Evolutionary conservation across 768 basidiomycete species (phyloP), one percentile per base, ranked within the genome.

Genomic region (Cystofilobasidium bisporidii): DNA sequence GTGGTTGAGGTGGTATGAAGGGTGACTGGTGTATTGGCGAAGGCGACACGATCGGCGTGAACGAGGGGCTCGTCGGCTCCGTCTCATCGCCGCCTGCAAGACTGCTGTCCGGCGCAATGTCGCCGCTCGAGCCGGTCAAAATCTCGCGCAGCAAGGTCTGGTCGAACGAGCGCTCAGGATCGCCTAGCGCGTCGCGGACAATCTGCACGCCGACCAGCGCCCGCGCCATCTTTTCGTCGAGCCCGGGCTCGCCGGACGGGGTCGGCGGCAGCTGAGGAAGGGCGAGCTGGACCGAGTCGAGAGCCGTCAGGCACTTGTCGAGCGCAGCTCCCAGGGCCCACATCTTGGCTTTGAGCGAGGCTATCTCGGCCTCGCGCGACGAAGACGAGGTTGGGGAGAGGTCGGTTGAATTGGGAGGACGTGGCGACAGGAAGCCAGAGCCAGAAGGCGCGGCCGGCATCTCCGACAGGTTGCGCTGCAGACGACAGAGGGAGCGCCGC

Each of bases 401-500:
- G 11, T 41, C 33, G 17, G 30, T 33, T 14, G 41, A 36, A 6
- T 30, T 17, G 0, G 60, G 26, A 18, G 28, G 26, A 6, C 48
- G 33, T 15, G 26, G 55, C 18, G 62, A 57, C n/a, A 30, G 41
- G 30, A 56, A 20, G 48, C 55, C 24, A 17, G n/a, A 24, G 9
- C 22, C 33, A 12, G 32, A 22, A 0, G 66, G 66, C 0, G 68
- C 60, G 17, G 83, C 82, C 15, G 86, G 80, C n/a, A 92, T 73
- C 71, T 94, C 91, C 2, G 91, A 90, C 17, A 94, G 83, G 75
- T 90, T 93, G 64, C 84, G 85, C 89, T 91, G 47, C 26, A 32
- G 55, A 56, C 28, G 36, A 11, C 15, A 48, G 43, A 38, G 40
- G 36, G 61, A 20, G n/a, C n/a, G n/a, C n/a, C n/a, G n/a, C n/a